These are phyloP conservation scores for Globisporangium lucens DNA, from an alignment of 352 stramenopile genomes.

Conservation along the genomic window DNA sequence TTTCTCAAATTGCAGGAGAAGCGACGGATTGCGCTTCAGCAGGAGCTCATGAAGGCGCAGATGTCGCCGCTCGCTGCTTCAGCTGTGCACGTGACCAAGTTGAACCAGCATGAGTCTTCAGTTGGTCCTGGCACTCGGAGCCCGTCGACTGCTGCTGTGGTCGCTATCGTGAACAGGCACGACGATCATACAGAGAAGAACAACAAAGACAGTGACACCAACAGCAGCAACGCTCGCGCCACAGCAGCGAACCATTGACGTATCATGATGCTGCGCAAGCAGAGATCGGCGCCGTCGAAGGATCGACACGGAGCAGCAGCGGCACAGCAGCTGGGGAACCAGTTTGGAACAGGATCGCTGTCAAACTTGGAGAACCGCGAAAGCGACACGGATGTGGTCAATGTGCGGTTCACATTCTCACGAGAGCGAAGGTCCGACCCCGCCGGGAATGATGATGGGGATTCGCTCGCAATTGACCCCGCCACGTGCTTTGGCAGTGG, in stretches of 20 bases:
- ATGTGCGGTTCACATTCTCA: conserved; percentile 60
- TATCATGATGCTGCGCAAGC: conserved; percentile 52
- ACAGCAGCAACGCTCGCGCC: conserved; percentile 13
- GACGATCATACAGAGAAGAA: background rate
- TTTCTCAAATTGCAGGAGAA: conserved; percentile 61
- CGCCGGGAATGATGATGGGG: background rate
- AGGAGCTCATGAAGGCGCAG: conserved; percentile 50
- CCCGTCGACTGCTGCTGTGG: background rate
- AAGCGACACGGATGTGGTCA: conserved; percentile 36
- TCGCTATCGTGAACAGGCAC: background rate
- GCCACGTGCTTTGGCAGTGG: background rate
- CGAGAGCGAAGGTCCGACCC: conserved; percentile 16
- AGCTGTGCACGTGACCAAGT: conserved; percentile 23
- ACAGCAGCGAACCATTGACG: conserved; percentile 56
- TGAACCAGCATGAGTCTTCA: conserved; percentile 23
- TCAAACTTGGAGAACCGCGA: conserved; percentile 10
- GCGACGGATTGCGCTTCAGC: conserved; percentile 41
- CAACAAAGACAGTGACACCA: background rate
- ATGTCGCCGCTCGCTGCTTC: conserved; percentile 36
- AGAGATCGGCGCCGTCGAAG: conserved; percentile 18
- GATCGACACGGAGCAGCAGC: background rate
- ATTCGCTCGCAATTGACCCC: background rate
- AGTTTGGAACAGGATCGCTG: background rate
- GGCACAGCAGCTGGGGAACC: background rate
- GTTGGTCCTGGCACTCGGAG: background rate